phyloP scores from a whole-genome alignment of 2,329 filamentous ascomycete species.

The Trichothecium sympodiale region DNA sequence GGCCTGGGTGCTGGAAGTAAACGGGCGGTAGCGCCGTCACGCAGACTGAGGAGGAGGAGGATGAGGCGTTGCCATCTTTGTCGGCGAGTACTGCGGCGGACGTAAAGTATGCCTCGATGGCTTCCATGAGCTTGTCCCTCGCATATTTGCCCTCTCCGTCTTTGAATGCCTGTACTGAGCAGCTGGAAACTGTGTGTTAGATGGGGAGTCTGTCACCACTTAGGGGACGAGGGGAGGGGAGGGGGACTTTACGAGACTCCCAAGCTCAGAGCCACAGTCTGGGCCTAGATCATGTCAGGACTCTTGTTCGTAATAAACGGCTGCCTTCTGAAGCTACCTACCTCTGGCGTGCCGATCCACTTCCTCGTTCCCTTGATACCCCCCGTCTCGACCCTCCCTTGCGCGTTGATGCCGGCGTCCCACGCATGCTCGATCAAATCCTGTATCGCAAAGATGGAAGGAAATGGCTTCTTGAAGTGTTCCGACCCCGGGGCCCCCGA shows the following conservation, averaged over 20 bases:
- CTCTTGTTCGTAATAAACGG: too few species aligned
- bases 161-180: slow-evolving; percentile 51
- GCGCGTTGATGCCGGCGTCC: slow-evolving; percentile 70
- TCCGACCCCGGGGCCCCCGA: slow-evolving; percentile 44
- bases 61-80: slow-evolving; percentile 40
- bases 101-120: slow-evolving; percentile 66
- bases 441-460: slow-evolving; percentile 73
- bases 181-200: slow-evolving; percentile 24
- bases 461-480: slow-evolving; percentile 49
- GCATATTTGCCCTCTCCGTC: slow-evolving; percentile 29
- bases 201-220: too few species aligned
- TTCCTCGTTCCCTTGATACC: slow-evolving; percentile 82
- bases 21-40: slow-evolving; percentile 68
- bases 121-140: slow-evolving; percentile 47
- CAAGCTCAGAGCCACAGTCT: background rate
- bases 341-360: slow-evolving; percentile 90
- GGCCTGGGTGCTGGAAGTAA: slow-evolving; percentile 80
- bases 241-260: background rate
- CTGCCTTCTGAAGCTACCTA: too few species aligned
- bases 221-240: too few species aligned
- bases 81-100: slow-evolving; percentile 26
- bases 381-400: slow-evolving; percentile 70
- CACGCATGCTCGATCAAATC: slow-evolving; percentile 80
- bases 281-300: background rate
- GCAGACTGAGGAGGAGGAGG: too few species aligned